Base-by-base conservation (phyloP, 108 stramenopile genomes). In the Epithemia pelagica region DNA sequence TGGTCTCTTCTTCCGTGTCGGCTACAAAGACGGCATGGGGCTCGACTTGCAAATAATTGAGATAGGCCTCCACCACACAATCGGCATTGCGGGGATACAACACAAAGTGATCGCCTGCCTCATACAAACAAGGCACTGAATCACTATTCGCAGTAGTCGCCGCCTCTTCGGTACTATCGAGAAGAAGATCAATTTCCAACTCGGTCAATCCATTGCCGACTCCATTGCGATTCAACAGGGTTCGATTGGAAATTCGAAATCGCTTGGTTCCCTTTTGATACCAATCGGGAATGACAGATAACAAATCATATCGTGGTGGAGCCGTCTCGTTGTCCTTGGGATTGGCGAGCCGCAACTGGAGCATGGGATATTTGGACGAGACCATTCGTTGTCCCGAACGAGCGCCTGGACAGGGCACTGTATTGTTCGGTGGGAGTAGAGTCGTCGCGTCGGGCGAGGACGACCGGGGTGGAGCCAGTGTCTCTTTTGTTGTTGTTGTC, bases 41-140 rank as follows among this genome's bases (percentile, higher is more conserved):
- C 71, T 80, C 74, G 0, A 84, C 83, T 62, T 81, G 75, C 30
- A 68, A 58, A 8, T 55, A 30, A 55, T 33, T 30, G 28, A 66
- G 29, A 60, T 78, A 82, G 28, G 75, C 79, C 3, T 86, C 72
- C 7, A 79, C 78, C 24, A 84, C 66, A 29, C 57, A 72, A 21
- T 75, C 72, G 0, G 80, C 64, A 62, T 89, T 89, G 27, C 78
- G 77, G 30, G 87, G 84, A 74, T 85, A 89, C 10, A 89, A 62
- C 33, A 79, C 54, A 46, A 85, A 67, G 55, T 89, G 87, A 62
- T 89, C 87, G 0, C 87, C 87, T 5, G 82, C 69, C 51, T 73
- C 72, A 64, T 85, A 88, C 5, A 15, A 46, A n/a, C n/a, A n/a
- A 0, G 10, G 21, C 8, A 28, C 21, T 0, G 60, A 61, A 7